Evolutionary conservation across 768 basidiomycete species (phyloP).

Genomic region (Suillus hirtellus): DNA sequence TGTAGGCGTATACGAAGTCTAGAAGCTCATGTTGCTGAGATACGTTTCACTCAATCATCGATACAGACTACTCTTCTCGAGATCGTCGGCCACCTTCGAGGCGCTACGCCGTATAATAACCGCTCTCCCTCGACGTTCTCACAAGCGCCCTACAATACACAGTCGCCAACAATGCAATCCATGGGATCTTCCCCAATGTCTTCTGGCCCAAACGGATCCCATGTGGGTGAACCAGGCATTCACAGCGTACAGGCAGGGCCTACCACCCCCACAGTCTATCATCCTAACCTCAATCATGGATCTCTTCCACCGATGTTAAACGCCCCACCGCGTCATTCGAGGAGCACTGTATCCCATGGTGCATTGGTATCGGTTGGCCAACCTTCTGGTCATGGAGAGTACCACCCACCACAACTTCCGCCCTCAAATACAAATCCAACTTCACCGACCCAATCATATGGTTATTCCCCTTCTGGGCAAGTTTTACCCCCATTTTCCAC

Average conservation of each 20-base stretch:
- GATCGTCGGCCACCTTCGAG: slow-evolving; percentile 76
- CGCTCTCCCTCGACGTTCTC: slow-evolving; percentile 66
- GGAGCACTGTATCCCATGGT: slow-evolving; percentile 37
- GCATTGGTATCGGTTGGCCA: slow-evolving; percentile 33
- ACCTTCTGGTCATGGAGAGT: slow-evolving; percentile 39
- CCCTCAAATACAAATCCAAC: slow-evolving; percentile 45
- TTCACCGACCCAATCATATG: slow-evolving; percentile 28
- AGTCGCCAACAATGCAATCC: slow-evolving; percentile 68
- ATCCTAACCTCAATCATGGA: slow-evolving; percentile 23
- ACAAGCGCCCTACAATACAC: slow-evolving; percentile 51
- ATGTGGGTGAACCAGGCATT: slow-evolving; percentile 23
- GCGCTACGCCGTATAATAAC: slow-evolving; percentile 42
- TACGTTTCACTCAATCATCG: slow-evolving; percentile 66
- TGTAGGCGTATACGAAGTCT: slow-evolving; percentile 86
- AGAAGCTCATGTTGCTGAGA: slow-evolving; percentile 83
- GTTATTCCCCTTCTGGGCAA: slow-evolving; percentile 48
- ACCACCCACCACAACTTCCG: slow-evolving; percentile 44
- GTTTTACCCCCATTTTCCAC: slow-evolving; percentile 73
- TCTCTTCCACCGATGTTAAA: slow-evolving; percentile 33
- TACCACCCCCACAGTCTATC: slow-evolving; percentile 33
- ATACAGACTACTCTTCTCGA: slow-evolving; percentile 83
- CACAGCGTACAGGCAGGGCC: slow-evolving; percentile 27
- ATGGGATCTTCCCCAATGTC: slow-evolving; percentile 49
- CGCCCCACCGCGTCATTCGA: slow-evolving; percentile 30
- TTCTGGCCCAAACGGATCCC: slow-evolving; percentile 39